phyloP scores from a whole-genome alignment of 1,284 basidiomycete species.

The Neolentinus lepideus region DNA sequence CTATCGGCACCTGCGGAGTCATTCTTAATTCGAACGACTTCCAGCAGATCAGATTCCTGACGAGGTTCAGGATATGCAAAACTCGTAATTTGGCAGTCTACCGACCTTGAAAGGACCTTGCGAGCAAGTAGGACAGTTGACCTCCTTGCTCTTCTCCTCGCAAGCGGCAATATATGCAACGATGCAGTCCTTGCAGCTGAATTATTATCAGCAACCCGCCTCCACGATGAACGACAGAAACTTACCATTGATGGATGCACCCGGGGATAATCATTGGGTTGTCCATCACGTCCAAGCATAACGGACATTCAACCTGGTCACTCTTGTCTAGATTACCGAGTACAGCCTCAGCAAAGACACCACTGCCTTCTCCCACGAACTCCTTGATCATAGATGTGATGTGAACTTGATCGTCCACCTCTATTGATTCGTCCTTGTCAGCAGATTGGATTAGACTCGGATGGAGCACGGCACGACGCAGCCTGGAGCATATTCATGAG shows the following conservation, averaged over 20 bases:
- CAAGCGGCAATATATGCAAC: conserved; percentile 59
- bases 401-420: conserved; percentile 40
- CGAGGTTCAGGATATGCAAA: not conserved
- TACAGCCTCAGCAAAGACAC: conserved; percentile 58
- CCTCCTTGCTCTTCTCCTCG: conserved; percentile 58
- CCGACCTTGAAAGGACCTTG: conserved; percentile 56
- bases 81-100: not conserved
- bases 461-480: conserved; percentile 84
- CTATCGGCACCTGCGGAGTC: conserved; percentile 21
- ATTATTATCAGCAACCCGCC: not conserved
- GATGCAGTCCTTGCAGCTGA: conserved; percentile 81
- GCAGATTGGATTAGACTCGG: conserved; percentile 65
- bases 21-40: conserved; percentile 40
- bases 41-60: conserved; percentile 57
- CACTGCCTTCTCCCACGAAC: conserved; percentile 39
- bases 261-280: conserved; percentile 63
- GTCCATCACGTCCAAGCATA: conserved; percentile 77
- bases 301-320: conserved; percentile 61
- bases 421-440: conserved; percentile 35
- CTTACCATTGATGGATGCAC: conserved; percentile 75
- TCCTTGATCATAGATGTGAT: conserved; percentile 59
- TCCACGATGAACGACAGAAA: not conserved
- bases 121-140: conserved; percentile 68
- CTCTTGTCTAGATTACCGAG: conserved; percentile 51
- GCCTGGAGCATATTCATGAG: conserved; percentile 29